Base-by-base conservation (phyloP, 148 eudicot genomes). In the Suaeda aralocaspica region DNA sequence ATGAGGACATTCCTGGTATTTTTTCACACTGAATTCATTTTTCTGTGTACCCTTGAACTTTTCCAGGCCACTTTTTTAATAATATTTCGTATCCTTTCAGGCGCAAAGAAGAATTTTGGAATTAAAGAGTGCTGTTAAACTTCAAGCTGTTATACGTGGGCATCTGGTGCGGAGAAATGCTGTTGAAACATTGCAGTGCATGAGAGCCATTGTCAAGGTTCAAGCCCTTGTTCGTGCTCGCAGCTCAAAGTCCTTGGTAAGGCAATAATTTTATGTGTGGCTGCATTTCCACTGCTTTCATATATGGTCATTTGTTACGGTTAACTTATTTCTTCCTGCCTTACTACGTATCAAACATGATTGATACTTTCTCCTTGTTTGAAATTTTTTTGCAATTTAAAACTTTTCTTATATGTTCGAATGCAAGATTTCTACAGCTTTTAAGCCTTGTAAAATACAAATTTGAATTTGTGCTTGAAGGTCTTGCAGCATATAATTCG, bases 71-170 rank as follows among this genome's bases (percentile, higher is more conserved):
- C n/a, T 42, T 22, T 8, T 15, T 67, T 51, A 9, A 67, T 57
- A 6, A 29, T 53, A 33, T 57, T 72, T 39, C 39, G 22, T 39
- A 21, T 78, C n/a, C 62, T 79, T 36, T 33, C 77, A 93, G 98
- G 90, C 95, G 48, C 82, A 74, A 74, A 83, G 76, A 73, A 73
- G 52, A 57, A 70, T 80, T 59, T 36, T 81, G 68, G 78, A 83
- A 77, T 82, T 87, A 64, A 87, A 89, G 77, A 84, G 85, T 60
- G 69, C 80, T 59, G 72, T 87, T 53, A 93, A 83, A 72, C 75
- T 93, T 82, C 98, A 93, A 87, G 96, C 98, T 80, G 92, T 85
- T 62, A 83, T 90, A 61, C 88, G 96, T 44, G 98, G 96, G 16
- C 85, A 93, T 72, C 71, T 93, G 61, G 98, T 85, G 42, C 85